These are phyloP conservation scores for Glonium stellatum DNA, from an alignment of 495 filamentous ascomycete species.

Conservation along the genomic window DNA sequence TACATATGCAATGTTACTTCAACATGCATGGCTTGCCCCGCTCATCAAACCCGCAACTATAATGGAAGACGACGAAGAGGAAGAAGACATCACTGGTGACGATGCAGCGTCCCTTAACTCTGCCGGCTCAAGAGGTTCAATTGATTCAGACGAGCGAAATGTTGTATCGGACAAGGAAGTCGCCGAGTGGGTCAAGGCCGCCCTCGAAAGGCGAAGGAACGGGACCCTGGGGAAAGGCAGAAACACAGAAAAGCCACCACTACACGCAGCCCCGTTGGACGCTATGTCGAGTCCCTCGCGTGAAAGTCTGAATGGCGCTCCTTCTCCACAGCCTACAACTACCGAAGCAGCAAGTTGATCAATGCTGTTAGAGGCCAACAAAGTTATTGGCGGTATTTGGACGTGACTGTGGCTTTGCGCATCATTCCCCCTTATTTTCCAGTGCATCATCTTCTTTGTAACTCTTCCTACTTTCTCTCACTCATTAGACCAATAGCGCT, in stretches of 20 bases:
- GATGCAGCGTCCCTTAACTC: background rate
- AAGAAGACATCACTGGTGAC: constrained; percentile 21
- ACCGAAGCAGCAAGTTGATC: background rate
- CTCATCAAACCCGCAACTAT: constrained; percentile 81
- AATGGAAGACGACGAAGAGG: constrained; percentile 63
- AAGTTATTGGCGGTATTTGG: background rate
- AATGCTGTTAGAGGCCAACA: background rate
- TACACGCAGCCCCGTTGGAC: constrained; percentile 42
- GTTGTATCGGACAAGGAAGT: constrained; percentile 66
- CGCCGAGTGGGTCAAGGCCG: constrained; percentile 72
- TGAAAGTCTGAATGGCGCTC: constrained; percentile 6
- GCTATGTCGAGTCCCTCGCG: constrained; percentile 30
- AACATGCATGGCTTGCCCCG: constrained; percentile 78
- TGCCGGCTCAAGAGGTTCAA: background rate
- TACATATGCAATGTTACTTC: constrained; percentile 79
- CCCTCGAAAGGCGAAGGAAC: constrained; percentile 37
- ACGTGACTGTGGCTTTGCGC: background rate
- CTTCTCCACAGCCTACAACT: background rate
- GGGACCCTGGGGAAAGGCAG: constrained; percentile 34
- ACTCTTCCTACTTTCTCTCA: background rate
- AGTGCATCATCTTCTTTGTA: background rate
- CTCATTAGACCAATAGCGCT: background rate
- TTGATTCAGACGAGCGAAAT: background rate
- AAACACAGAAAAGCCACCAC: constrained; percentile 33
- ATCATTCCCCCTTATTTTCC: background rate